These are phyloP conservation scores for Haplosporangium sp. DNA, from an alignment of 371 early-diverging fungal species.

Conservation along the genomic window DNA sequence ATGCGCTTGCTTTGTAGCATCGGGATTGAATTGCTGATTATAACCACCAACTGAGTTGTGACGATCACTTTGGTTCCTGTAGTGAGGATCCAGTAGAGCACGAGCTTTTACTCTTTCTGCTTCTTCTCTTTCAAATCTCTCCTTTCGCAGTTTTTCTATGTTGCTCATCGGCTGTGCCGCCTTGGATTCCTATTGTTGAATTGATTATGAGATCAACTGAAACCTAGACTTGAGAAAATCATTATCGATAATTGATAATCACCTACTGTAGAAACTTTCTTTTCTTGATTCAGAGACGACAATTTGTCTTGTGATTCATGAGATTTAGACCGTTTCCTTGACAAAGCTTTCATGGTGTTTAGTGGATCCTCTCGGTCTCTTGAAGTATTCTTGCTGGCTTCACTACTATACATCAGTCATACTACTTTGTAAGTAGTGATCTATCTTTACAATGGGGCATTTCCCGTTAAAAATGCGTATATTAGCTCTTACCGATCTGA, in stretches of 20 bases:
- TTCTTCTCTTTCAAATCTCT: conserved; percentile 36
- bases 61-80: conserved; percentile 16
- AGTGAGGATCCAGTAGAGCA: conserved; percentile 16
- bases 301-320: conserved; percentile 11
- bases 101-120: conserved; percentile 26
- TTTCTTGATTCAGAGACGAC: not conserved
- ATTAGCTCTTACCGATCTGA: no score
- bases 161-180: conserved; percentile 4
- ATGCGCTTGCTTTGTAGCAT: conserved; percentile 28
- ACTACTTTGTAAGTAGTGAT: not conserved
- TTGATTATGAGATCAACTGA: not conserved
- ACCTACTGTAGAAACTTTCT: not conserved
- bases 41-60: conserved; percentile 21
- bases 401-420: no score
- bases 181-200: conserved; percentile 11
- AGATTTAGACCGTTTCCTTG: conserved; percentile 25
- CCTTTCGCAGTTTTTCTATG: conserved; percentile 37
- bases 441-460: not conserved
- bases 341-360: conserved; percentile 18
- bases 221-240: not conserved
- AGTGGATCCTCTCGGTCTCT: conserved; percentile 36
- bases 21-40: conserved; percentile 51
- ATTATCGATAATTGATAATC: not conserved
- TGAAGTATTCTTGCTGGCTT: conserved; percentile 5
- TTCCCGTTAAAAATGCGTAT: not conserved